These are phyloP conservation scores for Avena sativa DNA, from an alignment of 176 grass and related monocot genomes.

Conservation along the genomic window DNA sequence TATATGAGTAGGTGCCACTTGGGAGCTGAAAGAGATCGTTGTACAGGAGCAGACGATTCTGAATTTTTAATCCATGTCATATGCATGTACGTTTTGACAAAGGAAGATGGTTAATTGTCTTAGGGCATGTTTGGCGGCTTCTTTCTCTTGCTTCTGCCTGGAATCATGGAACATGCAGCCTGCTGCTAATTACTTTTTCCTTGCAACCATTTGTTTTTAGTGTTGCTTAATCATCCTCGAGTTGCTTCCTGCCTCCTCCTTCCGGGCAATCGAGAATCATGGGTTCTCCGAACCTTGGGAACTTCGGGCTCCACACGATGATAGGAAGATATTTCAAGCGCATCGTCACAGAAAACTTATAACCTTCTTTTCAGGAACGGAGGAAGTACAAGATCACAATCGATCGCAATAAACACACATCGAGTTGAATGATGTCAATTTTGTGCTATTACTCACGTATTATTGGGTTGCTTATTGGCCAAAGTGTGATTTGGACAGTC, in stretches of 20 bases:
- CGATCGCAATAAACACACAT: background rate
- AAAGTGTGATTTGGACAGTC: background rate
- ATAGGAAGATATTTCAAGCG: conserved; percentile 29
- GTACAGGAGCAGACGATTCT: background rate
- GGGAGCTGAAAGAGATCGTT: background rate
- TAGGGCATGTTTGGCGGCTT: background rate
- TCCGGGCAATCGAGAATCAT: background rate
- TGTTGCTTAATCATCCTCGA: conserved; percentile 26
- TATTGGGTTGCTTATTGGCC: background rate
- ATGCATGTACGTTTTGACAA: too few relatives aligned
- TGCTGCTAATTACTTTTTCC: background rate
- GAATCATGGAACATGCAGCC: background rate
- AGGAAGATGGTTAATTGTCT: background rate
- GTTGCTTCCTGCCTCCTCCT: conserved; percentile 42
- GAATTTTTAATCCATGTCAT: background rate
- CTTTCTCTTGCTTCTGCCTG: conserved; percentile 24
- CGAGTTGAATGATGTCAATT: background rate
- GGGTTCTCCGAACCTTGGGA: conserved; percentile 21
- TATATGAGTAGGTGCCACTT: background rate
- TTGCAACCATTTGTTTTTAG: conserved; percentile 2
- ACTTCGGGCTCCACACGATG: conserved; percentile 8
- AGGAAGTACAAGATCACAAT: background rate
- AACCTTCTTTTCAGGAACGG: too few relatives aligned
- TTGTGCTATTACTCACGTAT: background rate
- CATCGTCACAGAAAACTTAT: too few relatives aligned